Conservation (phyloP, 129 eudicot species). For the Artemisia annua region DNA sequence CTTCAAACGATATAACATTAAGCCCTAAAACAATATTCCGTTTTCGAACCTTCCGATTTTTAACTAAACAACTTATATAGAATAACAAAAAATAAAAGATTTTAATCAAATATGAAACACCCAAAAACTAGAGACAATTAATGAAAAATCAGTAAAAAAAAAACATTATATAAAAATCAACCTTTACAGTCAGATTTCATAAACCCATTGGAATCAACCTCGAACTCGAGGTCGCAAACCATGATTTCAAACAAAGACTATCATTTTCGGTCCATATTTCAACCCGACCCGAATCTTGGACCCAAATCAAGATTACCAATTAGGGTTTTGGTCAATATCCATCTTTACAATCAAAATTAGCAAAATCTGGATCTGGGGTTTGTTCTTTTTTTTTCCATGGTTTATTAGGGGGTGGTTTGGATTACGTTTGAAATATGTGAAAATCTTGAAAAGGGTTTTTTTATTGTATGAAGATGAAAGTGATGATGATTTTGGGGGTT, state of each 20-base stretch:
- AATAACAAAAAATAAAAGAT: too few species aligned
- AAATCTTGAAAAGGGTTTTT: slow-evolving; percentile 26
- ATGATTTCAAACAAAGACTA: slow-evolving; percentile 49
- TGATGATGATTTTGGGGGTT: slow-evolving; percentile 3
- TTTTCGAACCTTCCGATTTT: neutral
- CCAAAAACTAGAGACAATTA: too few species aligned
- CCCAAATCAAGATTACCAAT: slow-evolving; percentile 43
- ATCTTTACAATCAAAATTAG: slow-evolving; percentile 13
- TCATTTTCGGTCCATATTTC: slow-evolving; percentile 51
- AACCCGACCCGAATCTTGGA: slow-evolving; percentile 25
- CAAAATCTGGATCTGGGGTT: slow-evolving; percentile 19
- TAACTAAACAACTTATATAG: neutral
- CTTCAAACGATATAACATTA: too few species aligned
- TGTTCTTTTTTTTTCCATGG: too few species aligned
- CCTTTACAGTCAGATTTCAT: slow-evolving; percentile 49
- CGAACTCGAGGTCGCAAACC: slow-evolving; percentile 71
- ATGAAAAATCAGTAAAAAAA: neutral
- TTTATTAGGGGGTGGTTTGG: too few species aligned
- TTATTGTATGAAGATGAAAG: slow-evolving; percentile 18
- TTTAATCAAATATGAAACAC: too few species aligned
- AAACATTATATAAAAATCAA: slow-evolving; percentile 5
- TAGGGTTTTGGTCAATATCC: slow-evolving; percentile 42
- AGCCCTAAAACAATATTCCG: too few species aligned
- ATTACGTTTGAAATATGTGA: neutral
- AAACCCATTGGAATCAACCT: slow-evolving; percentile 59